Base-by-base conservation (phyloP, 2,329 filamentous ascomycete genomes). In the Aspergillus phoenicis region DNA sequence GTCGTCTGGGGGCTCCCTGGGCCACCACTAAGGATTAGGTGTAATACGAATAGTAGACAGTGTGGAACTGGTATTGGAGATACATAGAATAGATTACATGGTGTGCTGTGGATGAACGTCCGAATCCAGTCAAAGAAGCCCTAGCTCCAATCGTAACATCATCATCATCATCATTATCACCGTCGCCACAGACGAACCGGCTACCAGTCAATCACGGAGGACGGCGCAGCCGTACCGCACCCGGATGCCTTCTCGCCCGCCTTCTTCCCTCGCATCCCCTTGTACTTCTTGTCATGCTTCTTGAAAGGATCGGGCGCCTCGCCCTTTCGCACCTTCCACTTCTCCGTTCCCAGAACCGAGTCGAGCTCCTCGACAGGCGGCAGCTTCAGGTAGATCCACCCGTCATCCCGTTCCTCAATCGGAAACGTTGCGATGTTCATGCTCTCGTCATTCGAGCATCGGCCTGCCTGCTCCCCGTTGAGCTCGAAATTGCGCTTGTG, bases 401-500 rank as follows among this genome's bases (percentile, higher is more conserved):
- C 91, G 73, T 95, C 91, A 0, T 82, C 83, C 10, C 91, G 81
- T 73, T 89, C 89, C 75, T 96, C 90, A 4, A 87, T 87, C 0
- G 85, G 84, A 75, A 97, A 97, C 0, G 89, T 93, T 3, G 92
- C 91, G 69, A 97, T 93, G 67, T 88, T 92, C 65, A 95, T 83
- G 20, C 82, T 82, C 36, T 84, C 82, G 74, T 96, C 92, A 72
- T 89, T 94, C 56, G 84, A 85, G 77, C 93, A 96, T 17, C 84
- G 82, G 1, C 92, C 91, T 0, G 85, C 84, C 54, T 86, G 79
- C 30, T 83, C 80, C 45, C 87, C 88, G 41, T 82, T 83, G 47
- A 96, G 86, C 71, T 91, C 87, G 75, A 90, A 97, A 79, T 96
- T 96, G 66, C 91, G 87, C 81, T 97, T 97, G 81, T 96, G 93